A percentile compares a stretch with the other conserved stretches of the same genome.
Evolutionary conservation across 2,329 filamentous ascomycete species (phyloP).

Genomic region (Mycosphaerelloides madeirae): DNA sequence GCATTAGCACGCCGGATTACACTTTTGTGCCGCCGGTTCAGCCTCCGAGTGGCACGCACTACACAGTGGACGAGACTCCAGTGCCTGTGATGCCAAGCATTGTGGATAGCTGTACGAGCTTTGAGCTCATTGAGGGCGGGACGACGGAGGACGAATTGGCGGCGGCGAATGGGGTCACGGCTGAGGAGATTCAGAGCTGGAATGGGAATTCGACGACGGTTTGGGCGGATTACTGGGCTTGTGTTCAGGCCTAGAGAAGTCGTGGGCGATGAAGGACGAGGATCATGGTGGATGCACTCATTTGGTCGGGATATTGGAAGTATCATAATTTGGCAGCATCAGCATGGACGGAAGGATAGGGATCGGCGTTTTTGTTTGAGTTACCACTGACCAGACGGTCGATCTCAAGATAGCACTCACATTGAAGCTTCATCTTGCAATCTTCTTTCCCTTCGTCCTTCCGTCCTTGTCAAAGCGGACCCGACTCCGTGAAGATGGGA

Average conservation of each 20-base stretch:
- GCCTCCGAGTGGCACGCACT: constrained; percentile 18
- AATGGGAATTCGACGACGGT: constrained; percentile 19
- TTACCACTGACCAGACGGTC: too few relatives aligned
- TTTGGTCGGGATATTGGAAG: too few relatives aligned
- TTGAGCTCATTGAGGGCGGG: constrained; percentile 22
- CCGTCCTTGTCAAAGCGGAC: too few relatives aligned
- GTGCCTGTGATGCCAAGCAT: constrained; percentile 32
- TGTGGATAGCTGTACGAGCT: constrained; percentile 27
- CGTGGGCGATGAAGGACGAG: too few relatives aligned
- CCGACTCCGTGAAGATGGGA: too few relatives aligned
- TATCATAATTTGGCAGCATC: too few relatives aligned
- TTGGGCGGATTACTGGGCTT: constrained; percentile 22
- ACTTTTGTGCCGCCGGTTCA: constrained; percentile 17
- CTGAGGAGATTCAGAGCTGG: constrained; percentile 17
- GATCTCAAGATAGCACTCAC: too few relatives aligned
- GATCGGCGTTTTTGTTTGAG: too few relatives aligned
- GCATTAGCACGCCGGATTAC: constrained; percentile 26
- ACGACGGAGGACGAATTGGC: constrained; percentile 16
- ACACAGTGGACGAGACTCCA: constrained; percentile 23
- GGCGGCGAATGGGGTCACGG: constrained; percentile 18
- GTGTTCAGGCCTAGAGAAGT: constrained; percentile 19
- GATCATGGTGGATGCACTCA: too few relatives aligned
- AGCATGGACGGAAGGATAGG: too few relatives aligned
- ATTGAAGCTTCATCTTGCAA: too few relatives aligned
- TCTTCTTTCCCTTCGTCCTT: too few relatives aligned